These are phyloP conservation scores for Botrytis paeoniae DNA, from an alignment of 2,329 filamentous ascomycete species.

Conservation along the genomic window DNA sequence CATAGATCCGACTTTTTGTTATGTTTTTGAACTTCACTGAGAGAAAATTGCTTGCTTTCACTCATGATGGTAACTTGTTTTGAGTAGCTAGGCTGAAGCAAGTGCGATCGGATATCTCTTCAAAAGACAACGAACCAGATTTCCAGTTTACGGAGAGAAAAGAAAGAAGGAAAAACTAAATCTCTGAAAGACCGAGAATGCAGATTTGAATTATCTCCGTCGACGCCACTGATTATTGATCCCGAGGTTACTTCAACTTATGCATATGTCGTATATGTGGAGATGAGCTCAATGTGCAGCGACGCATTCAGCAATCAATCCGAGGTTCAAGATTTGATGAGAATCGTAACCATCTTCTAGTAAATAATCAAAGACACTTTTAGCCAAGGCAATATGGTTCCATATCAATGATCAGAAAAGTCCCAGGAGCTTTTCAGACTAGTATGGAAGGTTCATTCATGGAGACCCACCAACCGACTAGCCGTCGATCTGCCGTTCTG, in stretches of 20 bases:
- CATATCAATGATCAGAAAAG: neutral
- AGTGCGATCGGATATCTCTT: neutral
- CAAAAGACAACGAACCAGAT: neutral
- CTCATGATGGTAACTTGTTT: conserved; percentile 13
- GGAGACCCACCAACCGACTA: neutral
- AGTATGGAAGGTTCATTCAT: neutral
- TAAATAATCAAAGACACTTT: neutral
- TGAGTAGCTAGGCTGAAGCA: neutral
- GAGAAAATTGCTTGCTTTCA: conserved; percentile 24
- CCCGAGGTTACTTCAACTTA: neutral
- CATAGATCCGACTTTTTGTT: conserved; percentile 49
- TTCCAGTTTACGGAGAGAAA: neutral
- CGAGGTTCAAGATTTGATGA: neutral
- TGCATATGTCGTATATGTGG: neutral
- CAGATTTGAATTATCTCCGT: neutral
- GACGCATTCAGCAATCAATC: neutral
- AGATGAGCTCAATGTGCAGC: neutral
- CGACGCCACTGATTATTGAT: neutral
- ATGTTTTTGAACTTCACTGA: conserved; percentile 49
- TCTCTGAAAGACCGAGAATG: neutral
- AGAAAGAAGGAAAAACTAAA: neutral
- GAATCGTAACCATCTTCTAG: neutral
- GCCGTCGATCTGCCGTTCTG: neutral
- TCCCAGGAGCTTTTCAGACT: neutral
- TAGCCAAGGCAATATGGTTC: neutral